Evolutionary conservation across 768 basidiomycete genomes (phyloP), one percentile per base, ranked within the genome.

Genomic region (Gelatoporia subvermispora): DNA sequence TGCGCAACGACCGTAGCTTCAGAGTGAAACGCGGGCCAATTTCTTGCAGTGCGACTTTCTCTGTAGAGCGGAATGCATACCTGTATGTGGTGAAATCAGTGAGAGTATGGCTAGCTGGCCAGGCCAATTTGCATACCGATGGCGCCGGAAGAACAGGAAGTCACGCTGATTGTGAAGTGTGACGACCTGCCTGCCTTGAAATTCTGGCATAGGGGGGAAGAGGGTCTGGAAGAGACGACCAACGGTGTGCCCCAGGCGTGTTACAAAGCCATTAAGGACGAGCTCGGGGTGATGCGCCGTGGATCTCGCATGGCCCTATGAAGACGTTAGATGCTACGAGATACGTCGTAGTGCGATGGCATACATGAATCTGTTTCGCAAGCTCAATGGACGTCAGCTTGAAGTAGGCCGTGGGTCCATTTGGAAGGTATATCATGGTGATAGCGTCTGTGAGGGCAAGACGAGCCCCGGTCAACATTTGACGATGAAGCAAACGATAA

Each of bases 1-100:
- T 93, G 62, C 86, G 84, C 49, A 99, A 68, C 75, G 85, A 96
- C 35, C 85, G 76, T 48, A 99, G 72, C 68, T 98, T 98, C 10
- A 98, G 75, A 0, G 96, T 98, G 63, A 99, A 96, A 25, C 95
- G 82, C 7, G 96, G 96, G 2, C 96, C 96, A 54, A 99, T 99
- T 68, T 99, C 96, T 64, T 99, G 96, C 24, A 99, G 68, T 7
- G 87, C 81, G 8, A 95, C 93, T 63, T 88, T 93, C 55, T 94
- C 93, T 3, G 87, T 74, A 1, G 90, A 93, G 42, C 88, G 82
- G 69, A 94, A 98, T 35, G 92, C 93, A 66, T 93, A 95, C 59
- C 90, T 94, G 52, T 15, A 43, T 5, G 10, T 9, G 13, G 31
- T 49, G 13, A 22, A 40, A 22, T 65, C 20, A 62, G 51, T 18